These are phyloP conservation scores for Danielozyma ontarioensis DNA, from an alignment of 805 yeast genomes.

Conservation along the genomic window DNA sequence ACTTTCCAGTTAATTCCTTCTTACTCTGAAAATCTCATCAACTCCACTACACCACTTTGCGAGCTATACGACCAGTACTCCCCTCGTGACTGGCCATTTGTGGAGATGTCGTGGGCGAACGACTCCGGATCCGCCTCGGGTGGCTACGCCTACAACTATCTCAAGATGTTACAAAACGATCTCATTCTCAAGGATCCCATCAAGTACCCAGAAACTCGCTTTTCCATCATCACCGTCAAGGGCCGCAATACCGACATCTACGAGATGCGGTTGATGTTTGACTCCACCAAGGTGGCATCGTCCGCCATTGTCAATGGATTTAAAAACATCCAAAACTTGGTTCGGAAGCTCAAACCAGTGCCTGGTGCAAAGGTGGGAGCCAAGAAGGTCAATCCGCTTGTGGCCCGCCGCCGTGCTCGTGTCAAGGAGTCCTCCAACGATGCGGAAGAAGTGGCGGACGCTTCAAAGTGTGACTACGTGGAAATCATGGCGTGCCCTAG, in stretches of 20 bases:
- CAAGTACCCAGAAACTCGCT: conserved; percentile 10
- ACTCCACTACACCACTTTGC: conserved; percentile 2
- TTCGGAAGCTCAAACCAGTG: conserved; percentile 62
- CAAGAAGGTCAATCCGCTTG: conserved; percentile 10
- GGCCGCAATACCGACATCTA: conserved; percentile 77
- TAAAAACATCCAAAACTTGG: conserved; percentile 89
- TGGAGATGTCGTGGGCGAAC: conserved; percentile 60
- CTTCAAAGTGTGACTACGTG: conserved; percentile 68
- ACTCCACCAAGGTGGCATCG: conserved; percentile 38
- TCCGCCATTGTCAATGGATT: conserved; percentile 80
- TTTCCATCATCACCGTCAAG: conserved; percentile 34
- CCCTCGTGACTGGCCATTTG: conserved; percentile 60
- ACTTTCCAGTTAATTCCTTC: conserved; percentile 26
- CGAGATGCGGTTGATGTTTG: conserved; percentile 56
- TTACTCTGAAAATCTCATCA: conserved; percentile 1
- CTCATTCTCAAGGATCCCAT: conserved; percentile 13
- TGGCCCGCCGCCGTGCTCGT: conserved; percentile 6
- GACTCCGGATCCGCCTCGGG: conserved; percentile 84
- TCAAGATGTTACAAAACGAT: conserved; percentile 34
- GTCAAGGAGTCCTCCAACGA: not conserved
- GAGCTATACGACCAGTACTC: conserved; percentile 32
- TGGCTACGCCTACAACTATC: conserved; percentile 75
- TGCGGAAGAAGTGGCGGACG: conserved; percentile 43
- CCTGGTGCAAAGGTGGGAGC: conserved; percentile 11
- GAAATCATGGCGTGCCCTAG: conserved; percentile 99